phyloP scores from a whole-genome alignment of 495 filamentous ascomycete genomes.

The Glarea lozoyensis region DNA sequence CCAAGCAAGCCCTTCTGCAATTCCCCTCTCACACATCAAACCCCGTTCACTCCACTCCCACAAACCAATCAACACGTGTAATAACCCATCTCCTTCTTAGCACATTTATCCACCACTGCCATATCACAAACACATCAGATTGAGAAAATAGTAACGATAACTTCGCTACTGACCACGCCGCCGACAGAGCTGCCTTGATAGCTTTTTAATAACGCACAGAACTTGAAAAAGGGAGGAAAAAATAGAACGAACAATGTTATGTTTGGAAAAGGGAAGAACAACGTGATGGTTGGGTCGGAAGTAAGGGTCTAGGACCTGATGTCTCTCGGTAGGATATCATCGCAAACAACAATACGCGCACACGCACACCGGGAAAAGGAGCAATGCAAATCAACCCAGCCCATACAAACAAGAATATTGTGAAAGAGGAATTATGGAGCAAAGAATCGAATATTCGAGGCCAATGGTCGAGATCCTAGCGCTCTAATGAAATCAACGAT shows the following conservation, averaged over 20 bases:
- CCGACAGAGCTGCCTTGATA: conserved; percentile 3
- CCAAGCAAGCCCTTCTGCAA: not conserved
- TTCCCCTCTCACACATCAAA: not conserved
- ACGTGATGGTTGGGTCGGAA: conserved; percentile 20
- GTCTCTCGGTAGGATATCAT: conserved; percentile 25
- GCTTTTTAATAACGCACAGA: conserved; percentile 14
- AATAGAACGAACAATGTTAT: conserved; percentile 20
- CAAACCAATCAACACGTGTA: not conserved
- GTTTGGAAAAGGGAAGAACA: conserved; percentile 11
- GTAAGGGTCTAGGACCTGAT: conserved; percentile 8
- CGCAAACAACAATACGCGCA: conserved; percentile 14
- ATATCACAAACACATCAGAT: not conserved
- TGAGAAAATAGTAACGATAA: not conserved
- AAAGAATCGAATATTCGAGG: conserved; percentile 16
- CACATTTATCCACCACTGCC: not conserved
- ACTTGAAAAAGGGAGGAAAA: conserved; percentile 9
- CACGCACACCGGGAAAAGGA: conserved; percentile 9
- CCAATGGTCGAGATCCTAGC: conserved; percentile 16
- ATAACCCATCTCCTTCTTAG: not conserved
- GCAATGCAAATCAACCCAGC: conserved; percentile 21
- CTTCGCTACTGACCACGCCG: conserved; percentile 14
- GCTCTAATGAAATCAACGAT: conserved; percentile 25
- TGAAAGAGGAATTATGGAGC: conserved; percentile 21
- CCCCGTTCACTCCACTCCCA: not conserved
- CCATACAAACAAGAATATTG: conserved; percentile 21